A percentile compares a stretch with the other conserved stretches of the same genome.
Conservation (phyloP, 2,329 filamentous ascomycete genomes). For the Colletotrichum sp. region DNA sequence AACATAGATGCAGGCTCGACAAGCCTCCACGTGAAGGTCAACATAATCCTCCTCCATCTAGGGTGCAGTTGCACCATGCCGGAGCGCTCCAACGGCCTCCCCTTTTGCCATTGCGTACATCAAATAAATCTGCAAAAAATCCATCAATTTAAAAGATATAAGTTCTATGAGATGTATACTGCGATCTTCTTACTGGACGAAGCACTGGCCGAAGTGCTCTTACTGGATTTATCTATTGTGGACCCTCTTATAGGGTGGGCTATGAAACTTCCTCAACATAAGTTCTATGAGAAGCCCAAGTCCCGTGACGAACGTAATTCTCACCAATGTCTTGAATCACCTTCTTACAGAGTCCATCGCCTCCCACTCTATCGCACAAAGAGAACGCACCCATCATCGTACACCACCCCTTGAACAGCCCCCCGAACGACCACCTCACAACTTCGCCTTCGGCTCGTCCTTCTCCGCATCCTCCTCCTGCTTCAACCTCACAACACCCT, state of each 20-base stretch:
- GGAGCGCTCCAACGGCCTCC: not conserved
- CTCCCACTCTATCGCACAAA: not conserved
- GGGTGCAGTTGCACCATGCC: not conserved
- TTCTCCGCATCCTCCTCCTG: conserved; percentile 39
- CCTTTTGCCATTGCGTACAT: too few species aligned
- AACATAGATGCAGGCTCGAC: fast-evolving
- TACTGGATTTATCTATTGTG: too few species aligned
- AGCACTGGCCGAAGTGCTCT: too few species aligned
- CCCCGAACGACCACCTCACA: conserved; percentile 22
- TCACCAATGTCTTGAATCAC: not conserved
- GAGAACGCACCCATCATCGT: not conserved
- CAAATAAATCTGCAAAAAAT: not conserved
- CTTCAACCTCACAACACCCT: conserved; percentile 58
- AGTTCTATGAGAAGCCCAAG: not conserved
- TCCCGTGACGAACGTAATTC: not conserved
- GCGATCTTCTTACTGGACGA: too few species aligned
- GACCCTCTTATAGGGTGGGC: too few species aligned
- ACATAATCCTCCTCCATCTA: not conserved
- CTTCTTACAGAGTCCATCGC: not conserved
- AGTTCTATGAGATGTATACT: not conserved
- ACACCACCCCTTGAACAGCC: not conserved
- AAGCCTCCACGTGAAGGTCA: fast-evolving
- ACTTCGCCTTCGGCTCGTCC: conserved; percentile 34
- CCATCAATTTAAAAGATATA: not conserved
- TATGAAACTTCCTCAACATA: too few species aligned